These are phyloP conservation scores for Erodium chrysanthum DNA, from an alignment of 441 rosid genomes.

Conservation along the genomic window DNA sequence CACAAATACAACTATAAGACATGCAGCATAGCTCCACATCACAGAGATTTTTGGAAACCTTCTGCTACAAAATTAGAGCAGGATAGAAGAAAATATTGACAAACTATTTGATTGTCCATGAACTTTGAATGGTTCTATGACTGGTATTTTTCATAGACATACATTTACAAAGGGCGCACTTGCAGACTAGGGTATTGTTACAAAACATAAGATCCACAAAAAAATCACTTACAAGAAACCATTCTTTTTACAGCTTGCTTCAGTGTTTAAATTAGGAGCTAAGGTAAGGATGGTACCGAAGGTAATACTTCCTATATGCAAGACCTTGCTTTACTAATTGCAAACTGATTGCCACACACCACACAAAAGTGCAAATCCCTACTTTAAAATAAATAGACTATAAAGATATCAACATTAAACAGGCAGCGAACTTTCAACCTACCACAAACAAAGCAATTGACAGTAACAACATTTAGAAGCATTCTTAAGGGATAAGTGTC, in stretches of 20 bases:
- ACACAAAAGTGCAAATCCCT: background rate
- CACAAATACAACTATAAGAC: background rate
- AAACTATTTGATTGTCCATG: background rate
- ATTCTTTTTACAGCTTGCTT: background rate
- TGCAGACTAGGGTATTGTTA: background rate
- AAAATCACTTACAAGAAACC: background rate
- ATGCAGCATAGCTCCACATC: background rate
- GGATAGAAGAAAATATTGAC: background rate
- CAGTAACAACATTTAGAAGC: background rate
- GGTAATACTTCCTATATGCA: background rate
- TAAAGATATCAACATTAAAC: background rate
- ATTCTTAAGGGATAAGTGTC: background rate
- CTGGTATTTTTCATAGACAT: background rate
- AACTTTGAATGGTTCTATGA: background rate
- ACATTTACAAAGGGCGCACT: background rate
- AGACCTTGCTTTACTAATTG: background rate
- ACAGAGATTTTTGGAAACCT: background rate
- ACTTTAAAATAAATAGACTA: background rate
- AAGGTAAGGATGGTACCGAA: background rate
- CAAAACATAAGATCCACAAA: background rate
- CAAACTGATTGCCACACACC: background rate
- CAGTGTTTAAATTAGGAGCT: background rate
- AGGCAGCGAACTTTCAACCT: background rate
- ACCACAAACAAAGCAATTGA: too few species aligned
- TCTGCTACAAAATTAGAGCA: background rate